Evolutionary conservation across 306 rosid species (phyloP), one percentile per base, ranked within the genome.

Genomic region (Dryas drummondii): DNA sequence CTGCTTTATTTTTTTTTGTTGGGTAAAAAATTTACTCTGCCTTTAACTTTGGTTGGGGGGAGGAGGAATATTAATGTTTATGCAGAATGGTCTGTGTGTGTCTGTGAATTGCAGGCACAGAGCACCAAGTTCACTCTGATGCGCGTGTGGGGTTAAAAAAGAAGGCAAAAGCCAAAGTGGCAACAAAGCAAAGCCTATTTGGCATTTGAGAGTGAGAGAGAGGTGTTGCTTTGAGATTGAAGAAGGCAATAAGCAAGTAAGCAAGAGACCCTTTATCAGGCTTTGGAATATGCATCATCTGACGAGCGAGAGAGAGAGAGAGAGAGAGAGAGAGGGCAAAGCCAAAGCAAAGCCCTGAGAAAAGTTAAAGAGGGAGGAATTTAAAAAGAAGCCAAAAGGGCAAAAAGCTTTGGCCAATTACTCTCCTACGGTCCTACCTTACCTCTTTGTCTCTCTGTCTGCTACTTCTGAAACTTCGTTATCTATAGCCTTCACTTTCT

Each of bases 391-490:
- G 57, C 52, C 70, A 54, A 49, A 57, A 14, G 80, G 71, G 22
- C 16, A 83, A 81, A 48, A 71, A 67, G 44, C 56, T 2, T 71
- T 65, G 44, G 42, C 68, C 70, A 60, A 65, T 68, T 73, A 26
- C 52, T 69, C 56, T 73, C 54, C 61, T 22, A 22, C 22, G 22
- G 22, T 22, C 22, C 22, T 17, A 42, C 89, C 85, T 79, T 81
- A 66, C 88, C 75, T n/a, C 79, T 84, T 68, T 90, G 88, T 87
- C 92, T 55, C 87, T 86, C 84, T 84, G 88, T 86, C 90, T 82
- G 5, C 19, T 73, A 50, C 82, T 41, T 41, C 71, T 86, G 88
- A 69, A 58, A 82, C 84, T 78, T 88, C 85, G 66, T 81, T 86
- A 27, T 87, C 83, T 72, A 13, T n/a, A 32, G 74, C 26, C 49